Base-by-base conservation (phyloP, 2,329 filamentous ascomycete species). In the Delphinella strobiligena region DNA sequence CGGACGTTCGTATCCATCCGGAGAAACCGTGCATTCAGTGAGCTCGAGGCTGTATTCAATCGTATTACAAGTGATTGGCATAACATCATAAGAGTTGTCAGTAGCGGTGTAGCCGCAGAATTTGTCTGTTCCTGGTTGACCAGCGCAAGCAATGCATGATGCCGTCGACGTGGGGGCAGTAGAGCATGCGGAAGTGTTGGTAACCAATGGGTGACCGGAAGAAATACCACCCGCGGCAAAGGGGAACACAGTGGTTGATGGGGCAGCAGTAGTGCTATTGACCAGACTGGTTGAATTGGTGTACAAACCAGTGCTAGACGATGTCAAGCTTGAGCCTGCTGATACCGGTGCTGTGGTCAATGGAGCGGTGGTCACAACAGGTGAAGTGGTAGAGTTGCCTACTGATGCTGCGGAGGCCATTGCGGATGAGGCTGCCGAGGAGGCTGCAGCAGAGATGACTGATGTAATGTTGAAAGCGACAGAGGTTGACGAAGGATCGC, bases 61-160 rank as follows among this genome's bases (percentile, higher is more conserved):
- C 3, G 22, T 31, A 30, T 42, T 35, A 16, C 40, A 42, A 36
- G 40, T 42, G 11, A 33, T 42, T 10, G 40, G 40, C 3, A 31
- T 31, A 16, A 38, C 36, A 7, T 18, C 22, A n/a, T 42, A 42
- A 12, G 35, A 42, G 18, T 42, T 31, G 32, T 38, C 36, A 11
- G 24, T 31, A 31, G 32, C 36, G 5, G 35, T 35, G 11, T 33
- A 32, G 31, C 40, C 40, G 16, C 40, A 42, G 31, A 30, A 42
- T 19, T 42, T 31, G 35, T 37, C 40, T 7, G 35, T 38, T 31
- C 40, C 40, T 17, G 38, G 38, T 18, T 42, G 40, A 18, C 40
- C 40, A n/a, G 38, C 40, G 12, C 40, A 42, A 31, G 35, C 30
- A 27, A 35, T 31, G 27, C 40, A 42, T 4, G 31, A 27, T 16